Conservation (phyloP, 1,139 yeast genomes). For the Zygotorulaspora mrakii region DNA sequence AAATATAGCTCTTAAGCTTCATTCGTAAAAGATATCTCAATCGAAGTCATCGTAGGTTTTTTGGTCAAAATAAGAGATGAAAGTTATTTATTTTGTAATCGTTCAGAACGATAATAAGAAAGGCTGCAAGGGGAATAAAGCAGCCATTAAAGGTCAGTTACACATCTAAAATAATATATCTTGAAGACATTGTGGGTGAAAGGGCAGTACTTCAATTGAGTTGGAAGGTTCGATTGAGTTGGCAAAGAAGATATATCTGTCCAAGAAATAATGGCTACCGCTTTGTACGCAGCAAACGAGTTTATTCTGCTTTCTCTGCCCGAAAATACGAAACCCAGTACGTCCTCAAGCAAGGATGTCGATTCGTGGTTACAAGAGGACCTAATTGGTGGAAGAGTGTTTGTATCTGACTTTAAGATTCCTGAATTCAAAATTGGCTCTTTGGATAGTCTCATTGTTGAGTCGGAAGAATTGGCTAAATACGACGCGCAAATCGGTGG, state of each 20-base stretch:
- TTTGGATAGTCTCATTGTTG: constrained; percentile 82
- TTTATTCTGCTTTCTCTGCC: constrained; percentile 47
- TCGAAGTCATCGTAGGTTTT: too few relatives aligned
- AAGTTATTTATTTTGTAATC: too few relatives aligned
- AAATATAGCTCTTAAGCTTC: too few relatives aligned
- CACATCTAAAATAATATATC: too few relatives aligned
- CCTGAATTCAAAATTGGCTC: constrained; percentile 97
- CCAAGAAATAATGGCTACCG: constrained; percentile 20
- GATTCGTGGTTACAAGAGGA: constrained; percentile 40
- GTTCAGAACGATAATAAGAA: too few relatives aligned
- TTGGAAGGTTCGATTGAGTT: neutral
- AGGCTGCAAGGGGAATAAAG: constrained; percentile 10
- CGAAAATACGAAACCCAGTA: constrained; percentile 46
- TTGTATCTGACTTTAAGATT: constrained; percentile 46
- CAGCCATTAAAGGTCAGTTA: constrained; percentile 11
- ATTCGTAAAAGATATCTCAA: too few relatives aligned
- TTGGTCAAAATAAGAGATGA: too few relatives aligned
- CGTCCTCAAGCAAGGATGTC: constrained; percentile 41
- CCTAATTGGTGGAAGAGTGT: constrained; percentile 38
- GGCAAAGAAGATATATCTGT: neutral
- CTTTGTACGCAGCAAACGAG: constrained; percentile 34
- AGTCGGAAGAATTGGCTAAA: constrained; percentile 83
- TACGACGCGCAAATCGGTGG: constrained; percentile 69
- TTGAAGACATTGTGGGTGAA: too few relatives aligned
- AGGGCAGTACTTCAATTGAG: too few relatives aligned